Evolutionary conservation across 805 yeast genomes (phyloP).

Genomic region (Scheffersomyces amazonensis): DNA sequence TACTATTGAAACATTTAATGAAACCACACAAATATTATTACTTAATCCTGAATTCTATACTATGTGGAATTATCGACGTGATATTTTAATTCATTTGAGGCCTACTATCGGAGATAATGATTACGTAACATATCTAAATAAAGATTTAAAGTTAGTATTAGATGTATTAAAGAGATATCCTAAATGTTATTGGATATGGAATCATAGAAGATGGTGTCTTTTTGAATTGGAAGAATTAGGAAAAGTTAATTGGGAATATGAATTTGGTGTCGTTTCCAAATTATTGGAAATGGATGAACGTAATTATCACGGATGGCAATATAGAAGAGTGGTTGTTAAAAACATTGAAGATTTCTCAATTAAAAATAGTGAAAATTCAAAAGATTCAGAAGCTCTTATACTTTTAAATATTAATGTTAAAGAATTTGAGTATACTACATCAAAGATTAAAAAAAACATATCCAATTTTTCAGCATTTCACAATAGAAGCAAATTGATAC

Average conservation of each 20-base stretch:
- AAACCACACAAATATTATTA: constrained; percentile 56
- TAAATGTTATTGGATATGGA: constrained; percentile 97
- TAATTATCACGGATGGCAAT: constrained; percentile 96
- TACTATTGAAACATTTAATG: constrained; percentile 38
- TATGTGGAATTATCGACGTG: constrained; percentile 86
- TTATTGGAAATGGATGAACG: constrained; percentile 72
- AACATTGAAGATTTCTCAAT: constrained; percentile 25
- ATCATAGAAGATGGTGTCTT: constrained; percentile 83
- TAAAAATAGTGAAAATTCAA: not conserved
- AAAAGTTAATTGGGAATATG: constrained; percentile 63
- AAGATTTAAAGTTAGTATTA: constrained; percentile 64
- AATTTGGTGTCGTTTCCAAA: constrained; percentile 65
- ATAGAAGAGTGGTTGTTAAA: constrained; percentile 68
- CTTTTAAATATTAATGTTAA: constrained; percentile 28
- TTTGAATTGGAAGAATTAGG: constrained; percentile 41
- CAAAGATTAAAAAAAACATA: constrained; percentile 75
- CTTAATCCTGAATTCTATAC: constrained; percentile 87
- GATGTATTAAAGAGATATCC: constrained; percentile 63
- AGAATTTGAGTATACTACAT: constrained; percentile 77
- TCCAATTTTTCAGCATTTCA: constrained; percentile 98
- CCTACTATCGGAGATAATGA: constrained; percentile 7
- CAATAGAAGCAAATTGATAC: constrained; percentile 71
- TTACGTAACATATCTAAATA: constrained; percentile 26
- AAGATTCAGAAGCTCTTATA: constrained; percentile 1
- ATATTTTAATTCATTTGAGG: constrained; percentile 38